Evolutionary conservation across 2,329 filamentous ascomycete species (phyloP), one percentile per base, ranked within the genome.

Genomic region (Ophiosphaerella korrae): DNA sequence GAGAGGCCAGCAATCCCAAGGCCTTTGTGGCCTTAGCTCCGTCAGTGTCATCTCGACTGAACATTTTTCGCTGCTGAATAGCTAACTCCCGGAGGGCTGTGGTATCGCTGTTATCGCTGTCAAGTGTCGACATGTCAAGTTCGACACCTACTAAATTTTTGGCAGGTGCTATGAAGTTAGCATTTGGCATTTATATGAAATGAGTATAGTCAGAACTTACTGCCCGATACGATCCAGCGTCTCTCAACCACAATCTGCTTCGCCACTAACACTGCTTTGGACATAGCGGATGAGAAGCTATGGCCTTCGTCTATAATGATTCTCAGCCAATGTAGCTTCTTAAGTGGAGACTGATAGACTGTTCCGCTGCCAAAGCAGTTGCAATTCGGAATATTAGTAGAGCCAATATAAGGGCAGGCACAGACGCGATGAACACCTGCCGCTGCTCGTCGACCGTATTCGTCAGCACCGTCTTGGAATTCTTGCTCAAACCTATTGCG

Each of bases 241-340:
- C 90, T 84, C 40, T 91, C 87, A 13, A 91, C 77, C 33, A 67
- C 72, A 4, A 81, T 70, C 21, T 87, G 77, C 43, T 79, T 81
- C 5, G 84, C 75, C 7, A 86, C 77, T 13, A 80, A 69, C 5
- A 83, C 78, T 29, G 84, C 82, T 39, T 78, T 82, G 1, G 85
- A 90, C 2, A 74, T 81, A 0, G 83, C 83, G 33, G 89, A 88
- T 0, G 90, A 90, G 51, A 96, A 86, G 52, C 84, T 88, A 69
- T 97, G 92, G 0, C 93, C 93, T 78, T 97, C 93, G 58, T 97
- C 93, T 14, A 96, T 88, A 39, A 97, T 92, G 40, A 95, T 87
- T 1, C 93, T 83, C 63, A 96, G 87, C 82, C 93, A 96, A 61
- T 90, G 91, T 3, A 97, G 73, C 7, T 83, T 74, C 34, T 85